Evolutionary conservation across 106 monocot genomes (phyloP), one percentile per base, ranked within the genome.

Genomic region (Apostasia shenzhenica): DNA sequence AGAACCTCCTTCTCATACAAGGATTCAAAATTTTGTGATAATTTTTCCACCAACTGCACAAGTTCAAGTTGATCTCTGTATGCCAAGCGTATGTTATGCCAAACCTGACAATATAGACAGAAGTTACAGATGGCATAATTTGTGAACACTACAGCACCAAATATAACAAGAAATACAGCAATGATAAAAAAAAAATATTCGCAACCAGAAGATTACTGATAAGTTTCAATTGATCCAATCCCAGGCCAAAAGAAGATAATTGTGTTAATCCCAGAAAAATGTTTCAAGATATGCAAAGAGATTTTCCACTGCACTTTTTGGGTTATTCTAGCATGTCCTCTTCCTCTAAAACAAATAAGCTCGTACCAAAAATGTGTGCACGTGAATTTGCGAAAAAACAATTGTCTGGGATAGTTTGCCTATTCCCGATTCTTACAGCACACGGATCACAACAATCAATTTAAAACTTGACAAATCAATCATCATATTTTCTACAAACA

Each of bases 1-100:
- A 41, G 59, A 67, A 99, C 99, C 99, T 99, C 85, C 39, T 84
- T 70, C 70, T 93, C 78, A 61, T 85, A 99, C 62, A 99, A 71
- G 26, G 59, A 67, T 62, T 93, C 90, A 80, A 99, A 99, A 71
- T 77, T 85, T 50, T 87, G 73, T 41, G 83, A 87, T 8, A 93
- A 59, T 52, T 48, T 78, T 61, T 83, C 93, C 57, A 81, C 78
- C 79, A 90, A 72, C 55, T 83, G 82, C 77, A 88, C 75, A 67
- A 85, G 42, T 78, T 90, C 85, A 65, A 93, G 73, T 61, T 73
- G 75, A 49, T 99, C 92, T 37, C 81, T 83, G 76, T 85, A 92
- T 73, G 82, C 85, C 42, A 69, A 67, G 26, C 70, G 71, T 58
- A 99, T 71, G 70, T 83, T 90, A 57, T 50, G 78, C 78, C 89